Percentiles rank a stretch among this genome's conserved stretches.
These are phyloP conservation scores for Myriangium duriaei DNA, from an alignment of 2,329 filamentous ascomycete species.

Conservation along the genomic window DNA sequence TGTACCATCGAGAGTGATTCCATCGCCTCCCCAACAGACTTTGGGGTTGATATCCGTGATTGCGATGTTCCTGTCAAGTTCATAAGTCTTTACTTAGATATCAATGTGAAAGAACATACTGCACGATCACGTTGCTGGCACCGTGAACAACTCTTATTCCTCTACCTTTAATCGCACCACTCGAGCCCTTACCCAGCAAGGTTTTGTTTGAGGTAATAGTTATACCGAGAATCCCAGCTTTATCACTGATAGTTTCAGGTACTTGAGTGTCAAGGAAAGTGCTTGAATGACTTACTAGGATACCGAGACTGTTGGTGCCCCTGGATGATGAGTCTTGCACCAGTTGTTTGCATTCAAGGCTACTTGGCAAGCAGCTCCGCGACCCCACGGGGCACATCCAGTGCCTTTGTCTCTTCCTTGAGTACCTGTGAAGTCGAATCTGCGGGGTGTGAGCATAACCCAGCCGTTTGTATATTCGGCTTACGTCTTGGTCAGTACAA, in stretches of 20 bases:
- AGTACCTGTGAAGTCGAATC: constrained; percentile 41
- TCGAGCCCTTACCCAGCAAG: constrained; percentile 25
- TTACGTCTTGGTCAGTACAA: constrained; percentile 42
- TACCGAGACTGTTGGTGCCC: constrained; percentile 15
- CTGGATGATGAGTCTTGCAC: constrained; percentile 28
- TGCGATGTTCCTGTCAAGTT: constrained; percentile 24
- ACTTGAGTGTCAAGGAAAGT: background rate
- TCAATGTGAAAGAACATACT: constrained; percentile 12
- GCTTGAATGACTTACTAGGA: constrained; percentile 15
- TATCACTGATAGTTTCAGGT: constrained; percentile 33
- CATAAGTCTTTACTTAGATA: too few species aligned
- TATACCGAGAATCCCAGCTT: constrained; percentile 37
- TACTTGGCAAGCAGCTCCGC: constrained; percentile 39
- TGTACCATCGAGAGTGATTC: constrained; percentile 19
- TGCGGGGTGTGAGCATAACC: constrained; percentile 14
- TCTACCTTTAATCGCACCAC: constrained; percentile 27
- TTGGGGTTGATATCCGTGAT: constrained; percentile 22
- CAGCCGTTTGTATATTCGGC: constrained; percentile 10
- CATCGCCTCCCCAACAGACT: constrained; percentile 24
- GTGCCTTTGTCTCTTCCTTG: constrained; percentile 40
- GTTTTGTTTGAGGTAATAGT: constrained; percentile 27
- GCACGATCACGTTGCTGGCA: constrained; percentile 25
- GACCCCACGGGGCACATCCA: constrained; percentile 48
- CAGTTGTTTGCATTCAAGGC: constrained; percentile 49
- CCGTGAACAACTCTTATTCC: constrained; percentile 24